Evolutionary conservation across 768 basidiomycete genomes (phyloP), one percentile per base, ranked within the genome.

Genomic region (Lentinula aciculospora): DNA sequence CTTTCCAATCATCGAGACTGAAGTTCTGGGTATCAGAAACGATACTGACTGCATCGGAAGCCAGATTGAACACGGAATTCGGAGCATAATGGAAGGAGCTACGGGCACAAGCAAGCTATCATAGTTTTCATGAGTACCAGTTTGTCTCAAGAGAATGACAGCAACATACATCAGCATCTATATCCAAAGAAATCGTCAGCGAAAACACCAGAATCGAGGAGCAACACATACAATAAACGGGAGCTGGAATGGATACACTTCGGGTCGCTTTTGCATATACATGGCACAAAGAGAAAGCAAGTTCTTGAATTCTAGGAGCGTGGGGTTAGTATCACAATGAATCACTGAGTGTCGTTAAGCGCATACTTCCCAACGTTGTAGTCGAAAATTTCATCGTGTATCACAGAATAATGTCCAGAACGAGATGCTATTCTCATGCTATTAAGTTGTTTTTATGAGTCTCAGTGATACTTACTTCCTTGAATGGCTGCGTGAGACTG

Each of bases 181-280:
- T n/a, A 4, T 8, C 19, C 9, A 49, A 21, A 13, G 13, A 46
- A 17, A 31, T 23, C 40, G n/a, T n/a, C 17, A 27, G 19, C 9
- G 48, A 28, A 45, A 5, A n/a, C n/a, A n/a, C 6, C 21, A 19
- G 12, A 34, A 13, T n/a, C 32, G 56, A 19, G 13, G 4, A 12
- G 39, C 37, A 29, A 70, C 27, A 17, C 81, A 66, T 62, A 83
- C 81, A 85, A 58, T 84, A 85, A 0, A 85, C 81, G 0, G 83
- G 83, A 0, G 83, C 81, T 0, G 83, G 83, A 10, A 84, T 81
- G 0, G 81, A 82, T 0, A 85, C 82, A 0, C 80, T 76, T 3
- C 81, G 73, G 0, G 82, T 85, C 2, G 81, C 76, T 10, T 81
- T 72, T 1, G 79, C 80, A 47, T 83, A 84, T 0, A 74, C 65